Evolutionary conservation across 2,329 filamentous ascomycete genomes (phyloP), one percentile per base, ranked within the genome.

Genomic region (Sphaerulina vaccinii): DNA sequence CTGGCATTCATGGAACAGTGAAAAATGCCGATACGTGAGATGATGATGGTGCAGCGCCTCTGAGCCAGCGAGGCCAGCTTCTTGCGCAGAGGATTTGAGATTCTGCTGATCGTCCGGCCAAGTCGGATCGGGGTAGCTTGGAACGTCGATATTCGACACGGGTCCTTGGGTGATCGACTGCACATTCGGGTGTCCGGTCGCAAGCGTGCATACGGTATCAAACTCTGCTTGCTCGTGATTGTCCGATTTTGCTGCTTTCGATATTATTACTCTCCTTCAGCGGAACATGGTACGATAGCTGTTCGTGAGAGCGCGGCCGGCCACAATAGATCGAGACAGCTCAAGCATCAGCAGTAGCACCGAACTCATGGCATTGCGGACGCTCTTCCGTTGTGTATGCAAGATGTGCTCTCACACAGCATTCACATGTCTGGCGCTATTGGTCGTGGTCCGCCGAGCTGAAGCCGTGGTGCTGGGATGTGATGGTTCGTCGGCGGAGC

Each of bases 391-490:
- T n/a, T n/a, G n/a, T n/a, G n/a, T n/a, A n/a, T n/a, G n/a, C n/a
- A n/a, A n/a, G 39, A 15, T 42, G 22, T n/a, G 41, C 27, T 29
- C 42, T 22, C 44, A 21, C 21, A 35, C 44, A 16, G 22, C 46
- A 39, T 33, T 33, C 18, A 39, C 24, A 27, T 50, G 45, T 9
- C 42, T 39, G 33, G 41, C 46, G 47, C 42, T 47, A 59, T 57
- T 55, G 55, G 57, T 33, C 50, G 49, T 56, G 36, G 53, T 44
- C 52, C 52, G 43, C 49, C 54, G 54, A 56, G 53, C 57, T 58
- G 50, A 38, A 56, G 55, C 55, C 55, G 52, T 47, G 55, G 52
- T 52, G 54, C 54, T 57, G 55, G 55, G 51, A 53, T 56, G 51
- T 10, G 51, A 27, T 43, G 52, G 51, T 32, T 56, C 37, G 35